Evolutionary conservation across 2,329 filamentous ascomycete genomes (phyloP).

Genomic region (Colletotrichum siamense): DNA sequence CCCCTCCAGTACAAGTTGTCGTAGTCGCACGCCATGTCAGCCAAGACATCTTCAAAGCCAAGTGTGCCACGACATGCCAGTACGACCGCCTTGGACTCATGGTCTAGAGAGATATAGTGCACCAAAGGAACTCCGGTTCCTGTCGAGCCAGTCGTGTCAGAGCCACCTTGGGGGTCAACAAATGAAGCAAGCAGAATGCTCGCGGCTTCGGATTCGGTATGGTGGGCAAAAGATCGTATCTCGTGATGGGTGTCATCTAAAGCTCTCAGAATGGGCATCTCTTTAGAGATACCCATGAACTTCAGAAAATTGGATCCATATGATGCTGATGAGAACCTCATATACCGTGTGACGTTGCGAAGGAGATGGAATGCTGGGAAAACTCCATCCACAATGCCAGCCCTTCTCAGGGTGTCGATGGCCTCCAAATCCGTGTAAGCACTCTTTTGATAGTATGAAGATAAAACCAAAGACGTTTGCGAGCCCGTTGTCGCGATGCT

Average conservation of each 20-base stretch:
- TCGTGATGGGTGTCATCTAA: conserved; percentile 61
- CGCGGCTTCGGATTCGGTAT: conserved; percentile 62
- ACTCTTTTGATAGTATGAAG: conserved; percentile 53
- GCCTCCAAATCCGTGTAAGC: conserved; percentile 54
- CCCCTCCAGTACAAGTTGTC: conserved; percentile 70
- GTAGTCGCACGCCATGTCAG: conserved; percentile 78
- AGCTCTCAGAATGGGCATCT: conserved; percentile 45
- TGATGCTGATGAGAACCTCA: conserved; percentile 70
- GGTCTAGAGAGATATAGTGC: conserved; percentile 75
- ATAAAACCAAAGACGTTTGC: conserved; percentile 57
- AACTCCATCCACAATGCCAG: conserved; percentile 61
- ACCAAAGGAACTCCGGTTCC: conserved; percentile 73
- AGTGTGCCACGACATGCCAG: conserved; percentile 75
- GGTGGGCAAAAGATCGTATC: conserved; percentile 67
- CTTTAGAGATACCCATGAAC: conserved; percentile 64
- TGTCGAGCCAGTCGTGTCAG: conserved; percentile 68
- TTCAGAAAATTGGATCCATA: conserved; percentile 70
- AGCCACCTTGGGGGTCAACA: conserved; percentile 71
- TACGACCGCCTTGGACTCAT: conserved; percentile 74
- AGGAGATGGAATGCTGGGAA: conserved; percentile 66
- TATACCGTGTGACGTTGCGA: conserved; percentile 68
- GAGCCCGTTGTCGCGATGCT: conserved; percentile 64
- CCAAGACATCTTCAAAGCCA: conserved; percentile 76
- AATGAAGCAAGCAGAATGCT: conserved; percentile 74
- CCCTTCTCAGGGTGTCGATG: conserved; percentile 52